phyloP scores from a whole-genome alignment of 2,329 filamentous ascomycete genomes.

The Calonectria pseudoreteaudii region DNA sequence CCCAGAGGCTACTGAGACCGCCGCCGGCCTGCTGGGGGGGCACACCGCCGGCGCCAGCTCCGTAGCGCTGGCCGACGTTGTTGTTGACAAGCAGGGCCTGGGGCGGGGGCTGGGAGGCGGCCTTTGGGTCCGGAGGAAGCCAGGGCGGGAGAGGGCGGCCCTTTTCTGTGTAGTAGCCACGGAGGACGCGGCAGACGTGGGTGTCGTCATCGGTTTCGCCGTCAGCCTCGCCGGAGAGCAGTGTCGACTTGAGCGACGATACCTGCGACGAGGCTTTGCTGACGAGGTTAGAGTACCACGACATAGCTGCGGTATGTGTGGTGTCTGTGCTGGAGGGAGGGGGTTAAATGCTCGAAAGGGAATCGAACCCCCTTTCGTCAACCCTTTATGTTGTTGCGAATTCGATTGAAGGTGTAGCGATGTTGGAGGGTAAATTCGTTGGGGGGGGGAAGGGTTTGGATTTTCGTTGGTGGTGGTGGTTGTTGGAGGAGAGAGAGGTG shows the following conservation, averaged over 20 bases:
- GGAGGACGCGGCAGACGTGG: slow-evolving; percentile 92
- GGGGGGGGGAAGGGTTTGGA: background rate
- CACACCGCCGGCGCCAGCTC: slow-evolving; percentile 53
- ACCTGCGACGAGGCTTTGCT: slow-evolving; percentile 74
- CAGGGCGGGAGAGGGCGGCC: slow-evolving; percentile 83
- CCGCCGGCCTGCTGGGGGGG: slow-evolving; percentile 44
- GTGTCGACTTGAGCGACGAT: slow-evolving; percentile 74
- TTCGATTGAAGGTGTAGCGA: background rate
- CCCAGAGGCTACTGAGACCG: slow-evolving; percentile 70
- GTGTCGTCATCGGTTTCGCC: slow-evolving; percentile 89
- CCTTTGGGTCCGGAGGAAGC: slow-evolving; percentile 91
- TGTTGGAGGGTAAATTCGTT: background rate
- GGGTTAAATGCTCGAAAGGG: background rate
- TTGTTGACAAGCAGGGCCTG: slow-evolving; percentile 65
- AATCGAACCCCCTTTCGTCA: background rate
- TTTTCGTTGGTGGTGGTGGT: background rate
- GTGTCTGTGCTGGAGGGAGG: background rate
- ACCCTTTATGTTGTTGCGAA: background rate
- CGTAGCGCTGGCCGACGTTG: slow-evolving; percentile 66
- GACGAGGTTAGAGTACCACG: slow-evolving; percentile 83
- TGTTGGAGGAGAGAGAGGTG: background rate
- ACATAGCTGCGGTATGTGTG: slow-evolving; percentile 62
- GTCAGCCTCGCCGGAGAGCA: slow-evolving; percentile 74
- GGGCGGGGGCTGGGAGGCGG: slow-evolving; percentile 62
- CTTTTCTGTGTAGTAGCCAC: slow-evolving; percentile 93